Conservation (phyloP, 2,329 filamentous ascomycete genomes). For the Exophiala sideris region DNA sequence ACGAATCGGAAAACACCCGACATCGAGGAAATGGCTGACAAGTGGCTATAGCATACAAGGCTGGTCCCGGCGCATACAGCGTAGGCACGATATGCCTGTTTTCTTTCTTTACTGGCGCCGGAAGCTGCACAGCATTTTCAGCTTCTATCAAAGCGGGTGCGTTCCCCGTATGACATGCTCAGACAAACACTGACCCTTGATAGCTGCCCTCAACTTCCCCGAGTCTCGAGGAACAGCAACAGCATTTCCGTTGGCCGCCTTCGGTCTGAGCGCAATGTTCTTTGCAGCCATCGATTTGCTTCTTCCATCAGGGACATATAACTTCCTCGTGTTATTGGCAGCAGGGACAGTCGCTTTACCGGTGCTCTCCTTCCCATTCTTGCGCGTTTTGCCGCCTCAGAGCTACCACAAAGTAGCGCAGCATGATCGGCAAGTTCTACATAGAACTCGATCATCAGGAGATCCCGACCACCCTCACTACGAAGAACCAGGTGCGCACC, state of each 20-base stretch:
- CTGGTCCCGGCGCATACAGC: conserved; percentile 57
- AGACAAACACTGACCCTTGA: conserved; percentile 26
- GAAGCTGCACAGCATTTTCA: conserved; percentile 86
- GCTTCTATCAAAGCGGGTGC: conserved; percentile 74
- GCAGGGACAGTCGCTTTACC: conserved; percentile 74
- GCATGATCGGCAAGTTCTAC: conserved; percentile 34
- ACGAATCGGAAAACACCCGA: conserved; percentile 2
- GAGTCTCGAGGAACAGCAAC: conserved; percentile 88
- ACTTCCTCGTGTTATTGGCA: conserved; percentile 76
- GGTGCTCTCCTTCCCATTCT: conserved; percentile 76
- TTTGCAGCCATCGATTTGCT: conserved; percentile 78
- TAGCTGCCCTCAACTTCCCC: conserved; percentile 86
- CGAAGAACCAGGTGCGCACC: conserved; percentile 39
- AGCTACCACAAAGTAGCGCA: conserved; percentile 44
- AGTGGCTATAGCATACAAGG: conserved; percentile 62
- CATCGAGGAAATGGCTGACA: conserved; percentile 31
- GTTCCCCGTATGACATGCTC: conserved; percentile 16
- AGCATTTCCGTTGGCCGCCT: conserved; percentile 86
- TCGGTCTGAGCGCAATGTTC: conserved; percentile 93
- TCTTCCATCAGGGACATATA: conserved; percentile 78
- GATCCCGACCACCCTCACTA: conserved; percentile 29
- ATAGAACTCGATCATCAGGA: conserved; percentile 34
- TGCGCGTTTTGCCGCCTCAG: conserved; percentile 61
- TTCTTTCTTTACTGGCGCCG: conserved; percentile 79
- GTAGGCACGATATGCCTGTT: conserved; percentile 70